Percentiles rank a stretch among this genome's conserved stretches.
phyloP scores from a whole-genome alignment of 805 yeast genomes.

The Myxozyma nipponensis region DNA sequence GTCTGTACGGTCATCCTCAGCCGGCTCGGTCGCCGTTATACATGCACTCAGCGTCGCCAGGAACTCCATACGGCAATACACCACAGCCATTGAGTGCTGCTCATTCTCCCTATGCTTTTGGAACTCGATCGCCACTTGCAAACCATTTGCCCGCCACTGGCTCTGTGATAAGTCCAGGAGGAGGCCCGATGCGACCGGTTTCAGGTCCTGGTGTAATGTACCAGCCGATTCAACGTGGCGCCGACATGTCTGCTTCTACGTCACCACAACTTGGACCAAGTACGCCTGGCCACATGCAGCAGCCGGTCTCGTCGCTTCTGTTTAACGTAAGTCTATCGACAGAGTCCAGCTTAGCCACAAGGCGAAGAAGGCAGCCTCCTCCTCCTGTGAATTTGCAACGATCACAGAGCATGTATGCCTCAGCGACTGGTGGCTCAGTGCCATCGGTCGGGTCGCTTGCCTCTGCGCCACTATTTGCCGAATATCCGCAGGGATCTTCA shows the following conservation, averaged over 20 bases:
- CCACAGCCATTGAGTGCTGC: not conserved
- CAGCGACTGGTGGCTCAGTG: conserved; percentile 7
- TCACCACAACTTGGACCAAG: not conserved
- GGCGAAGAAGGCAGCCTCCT: conserved; percentile 20
- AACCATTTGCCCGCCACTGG: conserved; percentile 1
- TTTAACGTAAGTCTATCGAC: not conserved
- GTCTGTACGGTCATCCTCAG: not conserved
- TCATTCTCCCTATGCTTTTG: not conserved
- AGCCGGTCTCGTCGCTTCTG: not conserved
- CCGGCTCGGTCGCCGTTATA: conserved; percentile 3
- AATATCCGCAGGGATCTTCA: too few relatives aligned
- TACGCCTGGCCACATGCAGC: too few relatives aligned
- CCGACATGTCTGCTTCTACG: not conserved
- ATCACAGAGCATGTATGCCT: conserved; percentile 18
- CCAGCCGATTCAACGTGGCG: conserved; percentile 4
- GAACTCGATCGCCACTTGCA: conserved; percentile 3
- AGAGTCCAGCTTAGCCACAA: conserved; percentile 19
- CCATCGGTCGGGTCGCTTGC: not conserved
- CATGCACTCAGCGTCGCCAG: not conserved
- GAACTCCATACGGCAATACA: not conserved
- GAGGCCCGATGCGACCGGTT: conserved; percentile 14
- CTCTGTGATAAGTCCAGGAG: conserved; percentile 2
- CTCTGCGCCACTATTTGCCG: too few relatives aligned
- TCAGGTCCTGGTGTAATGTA: conserved; percentile 10
- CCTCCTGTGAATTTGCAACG: conserved; percentile 21